Evolutionary conservation across 352 stramenopile species (phyloP), one percentile per base, ranked within the genome.

Genomic region (Pythium myriotylum): DNA sequence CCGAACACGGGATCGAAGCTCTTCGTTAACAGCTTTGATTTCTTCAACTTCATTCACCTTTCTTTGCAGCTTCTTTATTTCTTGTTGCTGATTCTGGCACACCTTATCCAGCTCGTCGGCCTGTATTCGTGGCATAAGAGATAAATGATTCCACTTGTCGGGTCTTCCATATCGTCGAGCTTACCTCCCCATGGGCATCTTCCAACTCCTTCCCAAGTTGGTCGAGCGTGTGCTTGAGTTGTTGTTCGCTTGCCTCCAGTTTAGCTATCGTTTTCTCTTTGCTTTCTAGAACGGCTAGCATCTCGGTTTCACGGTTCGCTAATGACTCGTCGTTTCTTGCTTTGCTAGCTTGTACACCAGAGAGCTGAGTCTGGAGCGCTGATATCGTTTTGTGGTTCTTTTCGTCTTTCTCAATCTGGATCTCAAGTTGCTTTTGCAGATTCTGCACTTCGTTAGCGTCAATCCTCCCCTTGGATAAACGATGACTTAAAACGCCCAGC

Each of bases 191-290:
- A 49, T 91, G 79, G 4, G 74, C 69, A 26, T 79, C 70, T 33
- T 86, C 75, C 20, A 89, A 63, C 39, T 89, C 72, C 6, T 72
- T 66, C 2, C 76, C 69, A 0, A 91, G 74, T 17, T 80, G 64
- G 27, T 73, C 67, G 32, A 81, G 60, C 26, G 70, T 78, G 26
- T 65, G 43, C 54, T 74, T 77, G 26, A 81, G 45, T 48, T 79
- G 39, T 12, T 56, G 46, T 35, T 75, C 58, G 7, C 47, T 74
- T 0, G 57, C 60, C 52, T 85, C 58, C 9, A 82, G 53, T 0
- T 62, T 63, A 0, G 26, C 37, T 14, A 85, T 79, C 20, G 49
- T 42, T 2, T 33, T 53, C 19, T 80, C 68, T 14, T 65, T 65
- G 20, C 65, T 69, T 16, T 75, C 54, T 13, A 81, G 41, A 2